Evolutionary conservation across 352 stramenopile genomes (phyloP).

Genomic region (Phytophthora megakarya): DNA sequence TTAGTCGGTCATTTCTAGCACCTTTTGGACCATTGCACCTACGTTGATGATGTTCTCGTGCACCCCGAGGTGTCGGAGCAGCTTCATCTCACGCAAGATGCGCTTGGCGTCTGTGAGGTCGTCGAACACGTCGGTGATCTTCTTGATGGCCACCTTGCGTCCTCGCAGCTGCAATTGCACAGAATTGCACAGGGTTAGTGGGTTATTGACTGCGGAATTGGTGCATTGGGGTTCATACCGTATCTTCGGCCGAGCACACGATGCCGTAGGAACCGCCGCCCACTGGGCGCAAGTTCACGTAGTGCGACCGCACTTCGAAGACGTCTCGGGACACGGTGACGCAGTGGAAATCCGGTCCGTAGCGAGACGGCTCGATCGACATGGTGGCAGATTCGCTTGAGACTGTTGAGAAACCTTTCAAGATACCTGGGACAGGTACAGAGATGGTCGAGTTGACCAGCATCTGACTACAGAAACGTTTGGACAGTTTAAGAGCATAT

Average conservation of each 20-base stretch:
- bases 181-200: neutral
- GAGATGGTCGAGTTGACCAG: neutral
- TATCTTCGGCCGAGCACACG: conserved; percentile 92
- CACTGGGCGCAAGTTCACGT: conserved; percentile 78
- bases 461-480: neutral
- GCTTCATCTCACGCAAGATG: conserved; percentile 93
- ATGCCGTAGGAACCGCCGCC: conserved; percentile 92
- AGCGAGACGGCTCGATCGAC: conserved; percentile 75
- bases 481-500: conserved; percentile 12
- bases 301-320: conserved; percentile 85
- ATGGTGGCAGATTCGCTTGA: conserved; percentile 32
- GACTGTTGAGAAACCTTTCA: conserved; percentile 41
- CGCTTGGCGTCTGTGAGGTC: conserved; percentile 93
- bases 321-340: conserved; percentile 81
- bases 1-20: neutral
- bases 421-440: conserved; percentile 26
- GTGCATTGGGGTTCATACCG: conserved; percentile 42
- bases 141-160: conserved; percentile 92
- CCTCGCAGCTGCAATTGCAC: conserved; percentile 60
- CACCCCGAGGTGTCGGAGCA: conserved; percentile 89
- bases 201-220: neutral
- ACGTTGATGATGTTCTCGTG: conserved; percentile 93
- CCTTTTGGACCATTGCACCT: conserved; percentile 9
- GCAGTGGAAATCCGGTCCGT: conserved; percentile 81
- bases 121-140: conserved; percentile 93